These are phyloP conservation scores for Amanita phalloides DNA, from an alignment of 768 basidiomycete genomes.

Conservation along the genomic window DNA sequence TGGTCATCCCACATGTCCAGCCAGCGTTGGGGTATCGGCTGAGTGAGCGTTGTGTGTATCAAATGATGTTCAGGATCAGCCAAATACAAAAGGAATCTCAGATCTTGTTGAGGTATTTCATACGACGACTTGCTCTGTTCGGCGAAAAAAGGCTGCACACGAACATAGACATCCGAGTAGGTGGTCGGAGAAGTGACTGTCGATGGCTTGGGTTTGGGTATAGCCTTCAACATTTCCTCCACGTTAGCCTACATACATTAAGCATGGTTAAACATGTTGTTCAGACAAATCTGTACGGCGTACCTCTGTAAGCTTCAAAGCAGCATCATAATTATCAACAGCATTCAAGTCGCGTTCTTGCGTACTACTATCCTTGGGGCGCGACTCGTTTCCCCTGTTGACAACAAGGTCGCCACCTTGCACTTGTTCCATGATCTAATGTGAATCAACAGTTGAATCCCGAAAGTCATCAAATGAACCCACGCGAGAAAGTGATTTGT, in stretches of 20 bases:
- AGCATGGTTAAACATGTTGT: background rate
- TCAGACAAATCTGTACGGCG: constrained; percentile 10
- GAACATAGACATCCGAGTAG: constrained; percentile 86
- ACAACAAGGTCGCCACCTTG: constrained; percentile 88
- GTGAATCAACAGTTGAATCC: background rate
- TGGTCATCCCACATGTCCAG: constrained; percentile 83
- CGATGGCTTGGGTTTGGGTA: constrained; percentile 21
- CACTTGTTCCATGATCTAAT: constrained; percentile 86
- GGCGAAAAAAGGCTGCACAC: constrained; percentile 79
- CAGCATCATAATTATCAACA: constrained; percentile 79
- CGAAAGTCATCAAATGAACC: constrained; percentile 12
- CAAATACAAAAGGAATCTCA: constrained; percentile 64
- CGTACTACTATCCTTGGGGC: constrained; percentile 47
- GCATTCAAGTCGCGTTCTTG: constrained; percentile 62
- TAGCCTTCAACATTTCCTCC: constrained; percentile 63
- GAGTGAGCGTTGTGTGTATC: constrained; percentile 68
- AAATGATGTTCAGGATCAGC: constrained; percentile 76
- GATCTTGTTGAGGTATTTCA: constrained; percentile 23
- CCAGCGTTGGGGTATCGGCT: constrained; percentile 80
- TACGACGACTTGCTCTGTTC: constrained; percentile 12
- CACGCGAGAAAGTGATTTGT: constrained; percentile 75
- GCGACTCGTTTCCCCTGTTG: constrained; percentile 71
- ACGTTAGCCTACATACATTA: constrained; percentile 57
- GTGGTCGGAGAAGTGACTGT: constrained; percentile 47
- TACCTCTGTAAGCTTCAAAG: constrained; percentile 78